Evolutionary conservation across 2,329 filamentous ascomycete genomes (phyloP).

Genomic region (Hypoxylon sp.): DNA sequence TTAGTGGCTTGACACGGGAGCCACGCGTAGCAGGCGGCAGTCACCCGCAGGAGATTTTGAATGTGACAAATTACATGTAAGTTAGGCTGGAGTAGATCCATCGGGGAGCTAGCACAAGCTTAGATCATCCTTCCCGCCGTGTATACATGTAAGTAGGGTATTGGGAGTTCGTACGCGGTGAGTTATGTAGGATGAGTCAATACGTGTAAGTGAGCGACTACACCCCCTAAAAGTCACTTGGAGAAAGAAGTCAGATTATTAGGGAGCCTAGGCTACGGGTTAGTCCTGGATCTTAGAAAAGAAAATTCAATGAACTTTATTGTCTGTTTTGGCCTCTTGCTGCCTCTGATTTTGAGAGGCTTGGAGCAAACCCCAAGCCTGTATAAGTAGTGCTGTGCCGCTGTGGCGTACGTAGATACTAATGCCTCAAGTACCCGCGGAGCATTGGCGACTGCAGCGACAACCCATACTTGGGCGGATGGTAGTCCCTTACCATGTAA

Average conservation of each 20-base stretch:
- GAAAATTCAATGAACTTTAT: conserved; percentile 6
- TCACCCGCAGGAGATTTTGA: conserved; percentile 6
- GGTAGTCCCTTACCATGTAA: conserved; percentile 7
- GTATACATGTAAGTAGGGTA: background rate
- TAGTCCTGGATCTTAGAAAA: background rate
- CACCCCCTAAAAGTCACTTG: conserved; percentile 30
- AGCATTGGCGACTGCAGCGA: background rate
- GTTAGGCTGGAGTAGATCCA: conserved; percentile 11
- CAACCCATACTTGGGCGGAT: conserved; percentile 4
- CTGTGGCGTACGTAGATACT: conserved; percentile 6
- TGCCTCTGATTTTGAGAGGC: background rate
- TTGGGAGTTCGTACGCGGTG: background rate
- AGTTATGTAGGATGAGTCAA: background rate
- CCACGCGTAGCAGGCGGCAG: conserved; percentile 30
- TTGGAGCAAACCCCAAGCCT: background rate
- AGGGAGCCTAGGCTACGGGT: conserved; percentile 8
- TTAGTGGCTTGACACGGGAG: conserved; percentile 15
- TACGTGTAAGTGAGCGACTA: conserved; percentile 6
- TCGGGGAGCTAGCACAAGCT: background rate
- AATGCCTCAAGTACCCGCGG: conserved; percentile 11
- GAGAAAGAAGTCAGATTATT: conserved; percentile 11
- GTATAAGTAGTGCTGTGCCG: background rate
- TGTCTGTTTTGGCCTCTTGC: conserved; percentile 4
- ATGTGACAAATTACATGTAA: conserved; percentile 13
- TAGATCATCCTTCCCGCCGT: conserved; percentile 11